Conservation (phyloP, 176 grass and related monocot genomes). For the Aegilops sharonensis region DNA sequence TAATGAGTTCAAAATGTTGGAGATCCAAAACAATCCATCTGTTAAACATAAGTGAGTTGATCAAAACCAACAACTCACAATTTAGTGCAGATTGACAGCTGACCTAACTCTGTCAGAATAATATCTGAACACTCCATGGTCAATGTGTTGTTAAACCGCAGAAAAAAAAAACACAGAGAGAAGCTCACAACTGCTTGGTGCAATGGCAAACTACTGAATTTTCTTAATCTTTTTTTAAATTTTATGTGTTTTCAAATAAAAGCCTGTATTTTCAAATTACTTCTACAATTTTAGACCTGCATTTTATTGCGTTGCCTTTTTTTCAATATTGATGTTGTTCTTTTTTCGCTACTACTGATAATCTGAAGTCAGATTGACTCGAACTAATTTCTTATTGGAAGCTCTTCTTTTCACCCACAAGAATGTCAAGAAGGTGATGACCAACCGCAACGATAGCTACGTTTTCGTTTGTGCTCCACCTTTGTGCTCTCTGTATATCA, state of each 20-base stretch:
- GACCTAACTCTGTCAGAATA: conserved; percentile 12
- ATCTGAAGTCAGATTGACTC: conserved; percentile 12
- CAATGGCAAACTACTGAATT: neutral
- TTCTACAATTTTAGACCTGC: neutral
- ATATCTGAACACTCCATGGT: neutral
- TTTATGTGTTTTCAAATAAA: neutral
- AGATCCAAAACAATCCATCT: neutral
- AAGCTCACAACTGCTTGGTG: neutral
- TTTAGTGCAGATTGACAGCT: conserved; percentile 10
- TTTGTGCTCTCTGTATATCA: conserved; percentile 28
- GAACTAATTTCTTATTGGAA: conserved; percentile 1
- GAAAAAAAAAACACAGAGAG: neutral
- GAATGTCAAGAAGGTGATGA: conserved; percentile 28
- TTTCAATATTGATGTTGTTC: neutral
- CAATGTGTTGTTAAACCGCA: neutral
- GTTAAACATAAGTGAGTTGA: neutral
- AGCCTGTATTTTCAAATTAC: neutral
- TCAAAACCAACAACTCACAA: neutral
- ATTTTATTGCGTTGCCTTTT: neutral
- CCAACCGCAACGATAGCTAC: conserved; percentile 25
- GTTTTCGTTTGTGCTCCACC: neutral
- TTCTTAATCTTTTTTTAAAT: neutral
- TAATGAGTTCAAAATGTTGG: neutral
- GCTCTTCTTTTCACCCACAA: neutral
- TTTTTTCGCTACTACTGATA: neutral